These are phyloP conservation scores for Trichophyton benhamiae DNA, from an alignment of 2,329 filamentous ascomycete genomes.

Conservation along the genomic window DNA sequence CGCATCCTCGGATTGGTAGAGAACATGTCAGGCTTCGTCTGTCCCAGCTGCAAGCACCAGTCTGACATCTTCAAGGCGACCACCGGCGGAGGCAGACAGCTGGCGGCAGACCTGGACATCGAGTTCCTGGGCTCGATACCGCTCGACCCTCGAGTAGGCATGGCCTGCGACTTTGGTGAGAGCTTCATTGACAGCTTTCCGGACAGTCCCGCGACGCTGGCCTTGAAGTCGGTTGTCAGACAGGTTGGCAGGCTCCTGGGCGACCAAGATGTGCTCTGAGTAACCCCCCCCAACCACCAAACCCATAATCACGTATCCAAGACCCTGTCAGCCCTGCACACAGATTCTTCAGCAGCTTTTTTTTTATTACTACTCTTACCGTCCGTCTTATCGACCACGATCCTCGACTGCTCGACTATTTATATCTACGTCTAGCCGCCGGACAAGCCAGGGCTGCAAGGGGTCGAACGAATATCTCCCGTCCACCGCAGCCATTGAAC, in stretches of 20 bases:
- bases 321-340: neutral
- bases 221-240: slow-evolving; percentile 68
- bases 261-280: neutral
- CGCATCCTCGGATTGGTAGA: slow-evolving; percentile 79
- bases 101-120: slow-evolving; percentile 78
- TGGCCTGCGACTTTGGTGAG: slow-evolving; percentile 95
- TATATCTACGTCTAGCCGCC: neutral
- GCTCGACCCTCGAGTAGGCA: slow-evolving; percentile 82
- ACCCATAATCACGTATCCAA: neutral
- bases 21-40: slow-evolving; percentile 97
- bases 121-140: slow-evolving; percentile 84
- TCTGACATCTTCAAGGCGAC: slow-evolving; percentile 80
- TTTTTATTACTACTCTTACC: neutral
- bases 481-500: neutral
- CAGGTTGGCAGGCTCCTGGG: slow-evolving; percentile 41
- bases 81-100: slow-evolving; percentile 68
- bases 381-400: neutral
- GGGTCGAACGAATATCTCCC: neutral
- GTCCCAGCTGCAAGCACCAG: slow-evolving; percentile 72
- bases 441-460: neutral
- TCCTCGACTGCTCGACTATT: neutral
- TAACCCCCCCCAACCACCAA: neutral
- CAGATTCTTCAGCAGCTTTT: too few species aligned
- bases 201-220: slow-evolving; percentile 78
- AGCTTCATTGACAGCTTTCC: slow-evolving; percentile 92